Evolutionary conservation across 768 basidiomycete species (phyloP), one percentile per base, ranked within the genome.

Genomic region (Lactifluus pinguis): DNA sequence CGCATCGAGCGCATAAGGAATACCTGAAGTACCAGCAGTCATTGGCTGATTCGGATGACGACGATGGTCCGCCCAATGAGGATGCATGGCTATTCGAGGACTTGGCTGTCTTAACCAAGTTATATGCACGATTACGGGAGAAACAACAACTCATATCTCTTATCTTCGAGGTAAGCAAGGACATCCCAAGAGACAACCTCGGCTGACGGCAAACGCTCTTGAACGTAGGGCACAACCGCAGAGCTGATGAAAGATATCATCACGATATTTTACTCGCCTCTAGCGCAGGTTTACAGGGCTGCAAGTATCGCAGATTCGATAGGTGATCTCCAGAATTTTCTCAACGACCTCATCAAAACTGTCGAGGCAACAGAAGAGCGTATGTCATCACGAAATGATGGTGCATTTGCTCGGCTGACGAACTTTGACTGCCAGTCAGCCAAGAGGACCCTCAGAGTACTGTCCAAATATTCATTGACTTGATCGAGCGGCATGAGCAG

Each of bases 71-170:
- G 1, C 80, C 84, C 59, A 86, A 95, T 69, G 97, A 99, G 49
- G 94, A 97, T 68, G 95, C 89, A 8, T 99, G 97, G 97, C 73
- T 99, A 36, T 89, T 89, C 64, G 95, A 98, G 72, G 97, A 99
- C 71, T 74, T 98, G 56, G 83, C 81, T 62, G 77, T 97, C 19
- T 79, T 97, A 44, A 78, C 88, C 11, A 82, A 86, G 70, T 72
- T 98, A 19, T 89, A 92, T 69, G 83, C 86, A 41, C 78, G 85
- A 54, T 75, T 97, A 51, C 77, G 87, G 67, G 97, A 98, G 71
- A 84, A 92, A 64, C 92, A 98, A 69, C 88, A 94, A 71, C 70
- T 99, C 67, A 90, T 98, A 65, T 90, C 86, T 48, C 76, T 99
- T 41, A 87, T 99, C 48, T 98, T 98, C 65, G 95, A 99, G 85